Percentiles rank a stretch among this genome's conserved stretches.
These are phyloP conservation scores for Blumeriella jaapii DNA, from an alignment of 2,329 filamentous ascomycete genomes.

Conservation along the genomic window DNA sequence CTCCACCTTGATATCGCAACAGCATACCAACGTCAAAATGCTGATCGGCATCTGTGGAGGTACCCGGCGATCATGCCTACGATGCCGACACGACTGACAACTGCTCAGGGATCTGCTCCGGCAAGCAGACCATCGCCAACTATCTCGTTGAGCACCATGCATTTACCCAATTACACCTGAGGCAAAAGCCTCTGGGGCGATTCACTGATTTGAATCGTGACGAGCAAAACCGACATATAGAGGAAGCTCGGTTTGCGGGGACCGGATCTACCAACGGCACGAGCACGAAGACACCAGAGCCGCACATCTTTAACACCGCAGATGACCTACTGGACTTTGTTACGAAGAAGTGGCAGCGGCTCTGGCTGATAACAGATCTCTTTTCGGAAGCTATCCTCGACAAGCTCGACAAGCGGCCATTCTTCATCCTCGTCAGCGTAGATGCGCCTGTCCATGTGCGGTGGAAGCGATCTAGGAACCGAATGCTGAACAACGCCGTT, in stretches of 20 bases:
- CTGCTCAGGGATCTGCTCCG: slow-evolving; percentile 70
- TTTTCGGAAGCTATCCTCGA: slow-evolving; percentile 63
- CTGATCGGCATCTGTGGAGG: slow-evolving; percentile 68
- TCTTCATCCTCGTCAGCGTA: slow-evolving; percentile 85
- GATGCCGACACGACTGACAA: not conserved
- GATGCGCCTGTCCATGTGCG: slow-evolving; percentile 80
- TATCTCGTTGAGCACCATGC: slow-evolving; percentile 77
- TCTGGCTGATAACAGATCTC: slow-evolving; percentile 80
- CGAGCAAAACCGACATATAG: not conserved
- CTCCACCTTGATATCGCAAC: too few relatives aligned
- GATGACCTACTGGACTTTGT: slow-evolving; percentile 71
- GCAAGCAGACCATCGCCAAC: slow-evolving; percentile 79
- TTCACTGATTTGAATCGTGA: slow-evolving; percentile 1
- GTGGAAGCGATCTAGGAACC: slow-evolving; percentile 62
- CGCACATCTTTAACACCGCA: slow-evolving; percentile 44
- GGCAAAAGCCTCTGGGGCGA: slow-evolving; percentile 8
- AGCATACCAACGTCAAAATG: slow-evolving; percentile 37
- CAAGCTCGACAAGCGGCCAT: slow-evolving; percentile 65
- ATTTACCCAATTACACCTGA: slow-evolving; percentile 63
- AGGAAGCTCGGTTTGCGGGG: not conserved
- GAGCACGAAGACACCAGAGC: not conserved
- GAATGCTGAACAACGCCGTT: slow-evolving; percentile 25
- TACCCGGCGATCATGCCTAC: slow-evolving; percentile 27
- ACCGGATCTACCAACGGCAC: slow-evolving; percentile 9
- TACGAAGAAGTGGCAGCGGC: slow-evolving; percentile 69